Evolutionary conservation across 371 early-diverging fungal genomes (phyloP).

Genomic region (Dichotomocladium elegans): DNA sequence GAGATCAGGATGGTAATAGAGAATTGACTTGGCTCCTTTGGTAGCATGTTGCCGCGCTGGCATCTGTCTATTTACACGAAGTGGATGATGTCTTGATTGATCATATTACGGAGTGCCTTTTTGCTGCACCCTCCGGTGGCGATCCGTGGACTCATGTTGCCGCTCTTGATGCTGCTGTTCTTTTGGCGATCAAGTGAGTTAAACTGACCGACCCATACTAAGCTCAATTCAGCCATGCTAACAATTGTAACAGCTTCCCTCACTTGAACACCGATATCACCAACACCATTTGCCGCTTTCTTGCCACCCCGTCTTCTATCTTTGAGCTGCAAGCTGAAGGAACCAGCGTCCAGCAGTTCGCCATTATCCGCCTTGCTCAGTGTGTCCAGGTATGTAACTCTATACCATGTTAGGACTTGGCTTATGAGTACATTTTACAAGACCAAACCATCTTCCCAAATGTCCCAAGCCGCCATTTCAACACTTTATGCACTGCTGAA

Average conservation of each 20-base stretch:
- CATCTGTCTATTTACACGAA: slow-evolving; percentile 57
- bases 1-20: too few relatives aligned
- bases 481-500: slow-evolving; percentile 55
- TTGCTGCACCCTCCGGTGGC: slow-evolving; percentile 37
- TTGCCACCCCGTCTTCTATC: slow-evolving; percentile 59
- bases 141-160: slow-evolving; percentile 55
- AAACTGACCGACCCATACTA: not conserved
- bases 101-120: slow-evolving; percentile 54
- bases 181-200: slow-evolving; percentile 57
- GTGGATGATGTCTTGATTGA: slow-evolving; percentile 60
- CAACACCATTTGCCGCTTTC: slow-evolving; percentile 54
- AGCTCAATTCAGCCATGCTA: too few relatives aligned
- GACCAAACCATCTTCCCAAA: slow-evolving; percentile 34
- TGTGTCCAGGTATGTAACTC: slow-evolving; percentile 48
- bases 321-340: slow-evolving; percentile 39
- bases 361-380: slow-evolving; percentile 54
- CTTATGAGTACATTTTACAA: slow-evolving; percentile 2
- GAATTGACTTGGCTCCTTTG: not conserved
- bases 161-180: slow-evolving; percentile 52
- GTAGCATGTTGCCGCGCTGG: slow-evolving; percentile 58
- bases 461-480: slow-evolving; percentile 45
- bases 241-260: slow-evolving; percentile 52
- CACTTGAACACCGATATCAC: slow-evolving; percentile 49
- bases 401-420: not conserved
- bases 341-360: slow-evolving; percentile 47